Evolutionary conservation across 768 basidiomycete species (phyloP).

Genomic region (Collybiopsis confluens): DNA sequence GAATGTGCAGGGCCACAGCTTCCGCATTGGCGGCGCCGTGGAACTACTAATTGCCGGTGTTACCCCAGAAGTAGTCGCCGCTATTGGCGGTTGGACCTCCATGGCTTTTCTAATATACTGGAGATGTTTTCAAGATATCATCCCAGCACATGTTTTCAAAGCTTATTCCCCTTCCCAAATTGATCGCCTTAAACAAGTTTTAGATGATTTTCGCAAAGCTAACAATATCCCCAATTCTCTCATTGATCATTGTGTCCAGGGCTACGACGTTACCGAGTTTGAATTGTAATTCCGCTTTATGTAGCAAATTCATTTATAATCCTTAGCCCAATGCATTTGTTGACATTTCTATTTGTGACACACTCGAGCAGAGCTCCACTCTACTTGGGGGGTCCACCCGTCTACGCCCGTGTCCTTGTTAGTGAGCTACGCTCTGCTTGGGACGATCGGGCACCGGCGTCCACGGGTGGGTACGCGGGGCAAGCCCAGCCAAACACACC

Average conservation of each 20-base stretch:
- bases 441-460: too few species aligned
- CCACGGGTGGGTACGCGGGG: too few species aligned
- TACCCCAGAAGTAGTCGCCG: too few species aligned
- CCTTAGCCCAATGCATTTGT: too few species aligned
- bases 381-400: too few species aligned
- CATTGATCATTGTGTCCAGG: neutral
- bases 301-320: too few species aligned
- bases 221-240: neutral
- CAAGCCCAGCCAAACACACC: too few species aligned
- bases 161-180: neutral
- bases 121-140: constrained; percentile 19
- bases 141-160: constrained; percentile 5
- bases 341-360: too few species aligned
- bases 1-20: neutral
- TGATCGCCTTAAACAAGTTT: neutral
- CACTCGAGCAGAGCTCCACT: too few species aligned
- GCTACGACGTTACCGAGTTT: neutral
- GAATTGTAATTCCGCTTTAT: too few species aligned
- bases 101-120: constrained; percentile 26
- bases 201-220: neutral
- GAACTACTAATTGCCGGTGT: neutral
- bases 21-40: neutral
- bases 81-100: constrained; percentile 29
- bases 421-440: too few species aligned
- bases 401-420: too few species aligned